Evolutionary conservation across 352 stramenopile species (phyloP), one percentile per base, ranked within the genome.

Genomic region (Phytopythium boreale): DNA sequence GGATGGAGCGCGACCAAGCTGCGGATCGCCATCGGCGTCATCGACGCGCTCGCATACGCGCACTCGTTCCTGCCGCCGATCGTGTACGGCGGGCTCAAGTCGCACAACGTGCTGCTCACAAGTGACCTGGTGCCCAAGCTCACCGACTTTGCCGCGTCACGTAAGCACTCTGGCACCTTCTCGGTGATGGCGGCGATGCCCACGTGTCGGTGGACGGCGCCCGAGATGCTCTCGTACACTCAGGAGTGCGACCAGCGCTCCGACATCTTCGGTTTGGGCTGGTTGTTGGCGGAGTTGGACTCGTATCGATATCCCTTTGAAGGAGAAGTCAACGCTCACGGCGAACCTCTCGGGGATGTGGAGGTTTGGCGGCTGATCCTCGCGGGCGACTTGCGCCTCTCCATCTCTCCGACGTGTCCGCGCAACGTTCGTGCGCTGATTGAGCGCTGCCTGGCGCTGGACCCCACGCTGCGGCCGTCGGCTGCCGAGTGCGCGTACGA

Each of bases 101-200:
- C 69, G 15, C 74, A 74, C 12, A 89, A 84, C 56, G 62, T 89
- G n/a, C 56, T 89, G 10, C 47, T 89, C 9, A 29, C 31, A 12
- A 53, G 22, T 7, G 62, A 77, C 27, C 77, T 72, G 56, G 49
- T 61, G 9, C 75, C 80, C 6, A 89, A 89, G 63, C 49, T 89
- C 19, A 72, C 63, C 4, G 80, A 87, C 52, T 89, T 89, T 72
- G 80, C 78, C 14, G 76, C 83, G 17, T 85, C 72, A 39, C 72
- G 80, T 4, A 53, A 71, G 12, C 44, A 63, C 2, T 59, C 66
- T 9, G 63, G 75, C 20, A 43, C 59, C 12, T n/a, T n/a, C n/a
- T n/a, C n/a, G n/a, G n/a, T n/a, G n/a, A 29, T 20, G 12, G 67
- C 66, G 63, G 22, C 57, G 62, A 20, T 80, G 75, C 69, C 60